Conservation (phyloP, 2,329 filamentous ascomycete species). For the Phialemoniopsis sp. region DNA sequence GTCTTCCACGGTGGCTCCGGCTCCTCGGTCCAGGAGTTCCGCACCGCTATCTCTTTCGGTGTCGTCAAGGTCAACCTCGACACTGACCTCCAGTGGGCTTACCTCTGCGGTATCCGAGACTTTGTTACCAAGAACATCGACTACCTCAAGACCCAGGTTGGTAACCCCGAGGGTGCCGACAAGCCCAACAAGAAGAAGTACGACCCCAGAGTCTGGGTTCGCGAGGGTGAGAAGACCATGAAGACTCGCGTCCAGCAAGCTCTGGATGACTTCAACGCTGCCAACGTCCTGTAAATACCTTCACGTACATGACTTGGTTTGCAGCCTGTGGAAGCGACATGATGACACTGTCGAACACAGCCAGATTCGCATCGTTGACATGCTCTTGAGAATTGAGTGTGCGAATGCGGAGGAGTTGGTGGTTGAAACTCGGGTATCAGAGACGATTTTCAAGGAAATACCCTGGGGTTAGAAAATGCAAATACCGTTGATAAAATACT, state of each 20-base stretch:
- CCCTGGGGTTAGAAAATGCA: too few species aligned
- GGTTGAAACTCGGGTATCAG: too few species aligned
- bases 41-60: constrained; percentile 83
- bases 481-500: too few species aligned
- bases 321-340: too few species aligned
- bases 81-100: constrained; percentile 95
- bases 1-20: constrained; percentile 99
- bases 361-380: too few species aligned
- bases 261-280: constrained; percentile 88
- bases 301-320: too few species aligned
- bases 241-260: constrained; percentile 72
- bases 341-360: too few species aligned
- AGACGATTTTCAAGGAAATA: too few species aligned
- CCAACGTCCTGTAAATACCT: constrained; percentile 63
- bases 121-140: constrained; percentile 94
- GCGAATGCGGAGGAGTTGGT: too few species aligned
- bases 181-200: constrained; percentile 99
- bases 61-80: constrained; percentile 99
- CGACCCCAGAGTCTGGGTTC: constrained; percentile 74
- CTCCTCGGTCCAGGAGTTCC: constrained; percentile 85
- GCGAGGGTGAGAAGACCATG: constrained; percentile 96
- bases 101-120: constrained; percentile 88
- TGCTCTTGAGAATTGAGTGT: too few species aligned
- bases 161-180: constrained; percentile 87
- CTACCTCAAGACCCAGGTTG: constrained; percentile 81